Evolutionary conservation across 768 basidiomycete species (phyloP), one percentile per base, ranked within the genome.

Genomic region (Ramaria rubella): DNA sequence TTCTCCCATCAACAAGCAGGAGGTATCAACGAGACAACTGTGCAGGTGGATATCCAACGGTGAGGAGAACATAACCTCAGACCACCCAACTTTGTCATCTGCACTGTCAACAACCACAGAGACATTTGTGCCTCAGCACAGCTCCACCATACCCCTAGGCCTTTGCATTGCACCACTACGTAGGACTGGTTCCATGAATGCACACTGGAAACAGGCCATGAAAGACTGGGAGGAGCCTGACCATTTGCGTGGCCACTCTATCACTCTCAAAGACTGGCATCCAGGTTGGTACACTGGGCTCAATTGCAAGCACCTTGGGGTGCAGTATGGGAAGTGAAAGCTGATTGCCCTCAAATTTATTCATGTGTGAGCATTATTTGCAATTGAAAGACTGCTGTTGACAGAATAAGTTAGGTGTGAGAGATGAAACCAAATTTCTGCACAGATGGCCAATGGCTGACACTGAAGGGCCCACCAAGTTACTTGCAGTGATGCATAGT

Each of bases 181-280:
- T 15, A 26, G 24, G 23, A 40, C 17, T n/a, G 52, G 17, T 17
- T 19, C 52, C 19, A 23, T 43, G 21, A 19, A n/a, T 9, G 17
- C 23, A 19, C 34, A 34, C 33, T 40, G 34, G 52, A 53, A 53
- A 26, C 26, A 27, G 2, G 21, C 33, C 14, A 43, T 53, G 2
- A 2, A 17, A 3, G 34, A 53, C 24, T 53, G 52, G 31, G 50
- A 52, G 17, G 23, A 34, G 4, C 14, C 34, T 12, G 34, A 53
- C 21, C 31, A n/a, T 4, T 42, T 34, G 11, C 34, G 21, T 4
- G 36, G 34, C 12, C 33, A 53, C 34, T n/a, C 17, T n/a, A 17
- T 53, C 23, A 23, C 52, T 21, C 40, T 53, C 21, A 53, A 42
- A 17, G 52, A 53, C 27, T 53, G 52, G 52, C 17, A 38, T 24